phyloP scores from a whole-genome alignment of 106 monocot species.

The Platanthera zijinensis region DNA sequence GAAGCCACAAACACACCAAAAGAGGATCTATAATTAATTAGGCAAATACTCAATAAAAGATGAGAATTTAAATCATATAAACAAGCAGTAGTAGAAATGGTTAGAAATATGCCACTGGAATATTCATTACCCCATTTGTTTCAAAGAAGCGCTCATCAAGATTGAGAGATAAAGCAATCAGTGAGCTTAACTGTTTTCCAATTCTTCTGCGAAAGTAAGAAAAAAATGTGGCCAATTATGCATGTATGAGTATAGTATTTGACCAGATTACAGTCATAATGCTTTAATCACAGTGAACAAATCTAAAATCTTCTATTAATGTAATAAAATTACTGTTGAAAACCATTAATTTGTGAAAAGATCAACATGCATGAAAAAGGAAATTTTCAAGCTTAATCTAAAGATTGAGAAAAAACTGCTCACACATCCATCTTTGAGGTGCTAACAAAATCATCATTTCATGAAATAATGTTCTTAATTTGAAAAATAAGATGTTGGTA shows the following conservation, averaged over 20 bases:
- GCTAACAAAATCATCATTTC: no score
- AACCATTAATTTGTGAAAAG: no score
- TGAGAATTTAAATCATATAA: neutral
- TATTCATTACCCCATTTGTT: constrained; percentile 46
- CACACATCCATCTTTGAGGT: no score
- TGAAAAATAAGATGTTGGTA: neutral
- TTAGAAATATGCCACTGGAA: constrained; percentile 22
- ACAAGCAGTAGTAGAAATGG: neutral
- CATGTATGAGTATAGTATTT: no score
- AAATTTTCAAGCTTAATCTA: no score
- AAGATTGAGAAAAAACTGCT: no score
- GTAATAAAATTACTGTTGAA: no score
- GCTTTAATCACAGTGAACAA: no score
- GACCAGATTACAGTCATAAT: no score
- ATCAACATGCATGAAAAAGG: no score
- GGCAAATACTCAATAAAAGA: neutral
- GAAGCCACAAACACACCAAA: neutral
- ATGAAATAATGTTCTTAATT: no score
- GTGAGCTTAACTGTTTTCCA: constrained; percentile 38
- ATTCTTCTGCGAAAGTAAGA: constrained; percentile 25
- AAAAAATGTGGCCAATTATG: neutral
- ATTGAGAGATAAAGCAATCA: constrained; percentile 73
- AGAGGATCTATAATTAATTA: neutral
- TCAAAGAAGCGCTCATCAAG: constrained; percentile 74
- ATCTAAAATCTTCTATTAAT: no score